phyloP scores from a whole-genome alignment of 2,329 filamentous ascomycete genomes.

The Nemania sp. region DNA sequence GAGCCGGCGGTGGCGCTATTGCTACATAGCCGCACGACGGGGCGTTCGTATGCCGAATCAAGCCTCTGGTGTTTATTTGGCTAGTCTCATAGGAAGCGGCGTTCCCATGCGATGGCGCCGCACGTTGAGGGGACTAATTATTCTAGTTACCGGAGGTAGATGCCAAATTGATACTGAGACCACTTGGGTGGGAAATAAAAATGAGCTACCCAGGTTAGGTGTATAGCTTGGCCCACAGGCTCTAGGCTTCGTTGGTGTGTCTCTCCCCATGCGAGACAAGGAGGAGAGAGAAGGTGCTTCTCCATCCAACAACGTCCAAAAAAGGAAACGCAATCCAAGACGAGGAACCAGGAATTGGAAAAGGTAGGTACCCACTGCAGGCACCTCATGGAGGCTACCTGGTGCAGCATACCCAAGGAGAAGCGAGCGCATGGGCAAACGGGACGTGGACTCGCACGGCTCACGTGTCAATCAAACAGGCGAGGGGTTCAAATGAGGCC shows the following conservation, averaged over 20 bases:
- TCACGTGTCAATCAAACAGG: conserved; percentile 27
- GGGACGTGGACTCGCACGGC: conserved; percentile 21
- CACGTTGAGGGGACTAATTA: conserved; percentile 7
- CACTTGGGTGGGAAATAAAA: not conserved
- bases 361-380: not conserved
- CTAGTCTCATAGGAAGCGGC: conserved; percentile 10
- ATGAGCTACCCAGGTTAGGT: not conserved
- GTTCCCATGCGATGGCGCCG: conserved; percentile 7
- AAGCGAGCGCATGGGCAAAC: conserved; percentile 21
- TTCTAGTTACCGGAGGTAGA: conserved; percentile 3
- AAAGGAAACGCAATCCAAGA: not conserved
- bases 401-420: not conserved
- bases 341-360: not conserved
- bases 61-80: conserved; percentile 24
- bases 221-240: not conserved
- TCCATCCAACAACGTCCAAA: too few species aligned
- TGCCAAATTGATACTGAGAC: conserved; percentile 1
- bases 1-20: conserved; percentile 15
- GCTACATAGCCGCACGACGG: conserved; percentile 15
- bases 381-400: too few species aligned
- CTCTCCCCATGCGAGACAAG: conserved; percentile 11
- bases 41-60: conserved; percentile 18
- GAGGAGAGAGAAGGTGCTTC: conserved; percentile 1
- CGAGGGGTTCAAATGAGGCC: conserved; percentile 18
- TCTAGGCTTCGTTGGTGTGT: not conserved